Conservation (phyloP, 2,329 filamentous ascomycete genomes). For the Aspergillus luchuensis region DNA sequence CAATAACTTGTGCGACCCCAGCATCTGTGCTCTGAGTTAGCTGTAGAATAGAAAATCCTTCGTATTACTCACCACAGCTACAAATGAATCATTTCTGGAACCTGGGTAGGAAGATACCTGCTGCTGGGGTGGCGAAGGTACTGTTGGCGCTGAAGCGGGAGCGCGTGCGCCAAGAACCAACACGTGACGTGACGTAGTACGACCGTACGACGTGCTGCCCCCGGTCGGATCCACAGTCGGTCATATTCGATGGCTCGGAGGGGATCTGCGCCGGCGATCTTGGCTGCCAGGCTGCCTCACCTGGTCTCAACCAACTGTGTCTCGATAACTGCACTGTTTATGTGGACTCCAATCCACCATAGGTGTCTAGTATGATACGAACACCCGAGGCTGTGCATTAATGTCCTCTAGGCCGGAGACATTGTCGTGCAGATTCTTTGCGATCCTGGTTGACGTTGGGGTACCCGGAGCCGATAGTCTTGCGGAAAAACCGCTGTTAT, state of each 20-base stretch:
- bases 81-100: slow-evolving; percentile 17
- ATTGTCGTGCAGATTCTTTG: not conserved
- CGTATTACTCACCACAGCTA: slow-evolving; percentile 3
- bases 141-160: not conserved
- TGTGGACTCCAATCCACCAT: not conserved
- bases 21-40: slow-evolving; percentile 3
- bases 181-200: not conserved
- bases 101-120: slow-evolving; percentile 5
- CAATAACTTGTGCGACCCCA: not conserved
- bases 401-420: not conserved
- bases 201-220: not conserved
- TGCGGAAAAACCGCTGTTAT: not conserved
- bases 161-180: not conserved
- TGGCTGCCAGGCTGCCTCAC: not conserved
- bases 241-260: not conserved
- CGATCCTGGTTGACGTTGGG: not conserved
- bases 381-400: not conserved
- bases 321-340: not conserved
- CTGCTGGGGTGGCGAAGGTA: not conserved
- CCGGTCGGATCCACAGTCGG: not conserved
- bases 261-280: not conserved
- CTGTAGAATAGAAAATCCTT: not conserved
- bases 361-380: not conserved
- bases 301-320: not conserved
- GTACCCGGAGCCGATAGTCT: not conserved